These are phyloP conservation scores for Chrysanthemum makinoi DNA, from an alignment of 129 eudicot species.

Conservation along the genomic window DNA sequence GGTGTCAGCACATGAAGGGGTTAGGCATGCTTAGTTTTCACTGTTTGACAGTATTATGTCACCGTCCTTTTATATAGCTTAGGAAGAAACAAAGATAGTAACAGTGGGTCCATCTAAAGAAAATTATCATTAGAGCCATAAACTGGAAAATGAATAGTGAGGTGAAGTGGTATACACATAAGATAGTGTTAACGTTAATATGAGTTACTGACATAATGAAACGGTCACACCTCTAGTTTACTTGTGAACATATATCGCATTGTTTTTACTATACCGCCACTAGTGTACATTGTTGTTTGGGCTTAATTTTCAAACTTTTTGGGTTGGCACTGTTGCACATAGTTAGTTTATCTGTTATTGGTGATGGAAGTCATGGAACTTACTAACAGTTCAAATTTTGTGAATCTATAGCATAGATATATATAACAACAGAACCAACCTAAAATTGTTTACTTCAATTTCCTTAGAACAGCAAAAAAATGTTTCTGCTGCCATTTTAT, in stretches of 20 bases:
- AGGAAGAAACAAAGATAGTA: too few species aligned
- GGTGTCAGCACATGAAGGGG: too few species aligned
- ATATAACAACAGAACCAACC: conserved; percentile 7
- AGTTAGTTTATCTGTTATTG: conserved; percentile 7
- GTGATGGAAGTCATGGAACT: conserved; percentile 20
- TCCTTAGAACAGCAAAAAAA: background rate
- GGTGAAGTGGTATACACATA: too few species aligned
- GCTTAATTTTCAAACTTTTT: conserved; percentile 2
- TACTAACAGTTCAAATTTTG: background rate
- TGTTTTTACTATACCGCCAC: background rate
- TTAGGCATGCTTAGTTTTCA: too few species aligned
- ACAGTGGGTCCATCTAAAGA: too few species aligned
- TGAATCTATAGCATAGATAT: conserved; percentile 9
- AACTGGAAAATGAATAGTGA: too few species aligned
- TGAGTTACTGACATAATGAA: too few species aligned
- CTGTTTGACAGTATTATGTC: too few species aligned
- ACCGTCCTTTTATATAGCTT: too few species aligned
- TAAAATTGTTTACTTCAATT: background rate
- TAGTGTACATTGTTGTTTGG: background rate
- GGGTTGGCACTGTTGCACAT: conserved; percentile 5
- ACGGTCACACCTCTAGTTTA: too few species aligned
- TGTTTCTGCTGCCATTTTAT: conserved; percentile 2
- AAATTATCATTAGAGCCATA: too few species aligned
- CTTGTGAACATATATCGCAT: background rate
- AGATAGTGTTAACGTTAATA: too few species aligned